Base-by-base conservation (phyloP, 352 stramenopile species). In the Phytopythium kandeliae region DNA sequence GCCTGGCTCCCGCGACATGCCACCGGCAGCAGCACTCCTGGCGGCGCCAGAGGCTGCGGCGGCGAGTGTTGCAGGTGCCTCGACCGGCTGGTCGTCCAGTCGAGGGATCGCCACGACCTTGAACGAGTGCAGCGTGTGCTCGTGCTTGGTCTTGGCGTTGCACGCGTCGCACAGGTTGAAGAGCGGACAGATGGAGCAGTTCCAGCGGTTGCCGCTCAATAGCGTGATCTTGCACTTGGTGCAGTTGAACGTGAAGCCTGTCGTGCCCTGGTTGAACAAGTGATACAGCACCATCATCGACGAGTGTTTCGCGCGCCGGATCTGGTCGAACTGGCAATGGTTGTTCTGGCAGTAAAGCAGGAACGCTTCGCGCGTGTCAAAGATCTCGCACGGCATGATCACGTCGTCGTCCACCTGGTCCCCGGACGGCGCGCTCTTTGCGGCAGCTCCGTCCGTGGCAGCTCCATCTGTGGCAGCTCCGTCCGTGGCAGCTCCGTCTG, bases 231-330 rank as follows among this genome's bases (percentile, higher is more conserved):
- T 93, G 69, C 96, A 99, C 15, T 88, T 78, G 4, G 83, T 92
- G 71, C 97, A 99, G 54, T 96, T 96, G 55, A 98, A 96, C 36
- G 97, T 95, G 75, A 99, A 99, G 36, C 98, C 97, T 12, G 96
- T 97, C 33, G 93, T 97, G 63, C 98, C 95, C 51, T 95, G 86
- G 57, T 97, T 96, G 60, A 96, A 90, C 61, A 92, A 65, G 53
- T 93, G 85, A 35, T 92, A 89, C 30, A 93, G 44, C 31, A 92
- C 77, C 75, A 89, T 93, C 83, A 89, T 89, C 37, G 78, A 90
- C 49, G 74, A 89, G 62, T 87, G 83, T 59, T 89, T 92, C 6
- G 74, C 81, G n/a, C 74, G 83, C 1, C 78, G 75, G 46, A 90
- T 85, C 63, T 91, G 77, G 59, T 89, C 71, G 58, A 87, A 87